Conservation (phyloP, 805 yeast species). For the Kodamaea leandrae region DNA sequence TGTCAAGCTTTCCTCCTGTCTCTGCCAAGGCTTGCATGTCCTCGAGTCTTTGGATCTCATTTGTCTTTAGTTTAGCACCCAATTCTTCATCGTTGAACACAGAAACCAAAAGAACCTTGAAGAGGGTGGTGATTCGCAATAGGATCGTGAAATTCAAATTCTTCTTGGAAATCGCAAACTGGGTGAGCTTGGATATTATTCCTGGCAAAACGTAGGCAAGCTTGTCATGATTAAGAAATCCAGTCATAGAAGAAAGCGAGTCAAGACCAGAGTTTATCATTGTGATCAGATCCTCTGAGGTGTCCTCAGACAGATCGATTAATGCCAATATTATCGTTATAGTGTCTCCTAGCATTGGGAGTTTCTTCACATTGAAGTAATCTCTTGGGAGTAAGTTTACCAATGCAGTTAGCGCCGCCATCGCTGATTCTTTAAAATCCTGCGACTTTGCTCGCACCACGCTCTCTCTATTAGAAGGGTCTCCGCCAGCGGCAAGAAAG, state of each 20-base stretch:
- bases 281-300: slow-evolving; percentile 18
- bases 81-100: slow-evolving; percentile 32
- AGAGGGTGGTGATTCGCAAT: slow-evolving; percentile 19
- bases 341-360: slow-evolving; percentile 29
- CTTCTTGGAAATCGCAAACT: slow-evolving; percentile 22
- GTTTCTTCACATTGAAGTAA: slow-evolving; percentile 20
- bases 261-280: slow-evolving; percentile 13
- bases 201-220: slow-evolving; percentile 42
- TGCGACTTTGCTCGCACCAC: slow-evolving; percentile 1
- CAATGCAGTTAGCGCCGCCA: slow-evolving; percentile 16
- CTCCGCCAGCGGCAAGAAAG: slow-evolving; percentile 20
- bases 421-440: slow-evolving; percentile 18
- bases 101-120: slow-evolving; percentile 20
- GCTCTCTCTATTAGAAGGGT: slow-evolving; percentile 3
- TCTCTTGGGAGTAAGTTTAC: slow-evolving; percentile 18
- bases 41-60: slow-evolving; percentile 11
- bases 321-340: slow-evolving; percentile 24
- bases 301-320: slow-evolving; percentile 11
- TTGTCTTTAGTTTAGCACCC: background rate
- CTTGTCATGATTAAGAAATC: slow-evolving; percentile 27
- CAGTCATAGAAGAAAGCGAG: slow-evolving; percentile 15
- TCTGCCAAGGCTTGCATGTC: slow-evolving; percentile 16
- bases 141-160: slow-evolving; percentile 24
- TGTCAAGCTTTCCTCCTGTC: background rate
- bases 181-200: slow-evolving; percentile 30